Evolutionary conservation across 176 grass and related monocot genomes (phyloP).

Genomic region (Zizania latifolia): DNA sequence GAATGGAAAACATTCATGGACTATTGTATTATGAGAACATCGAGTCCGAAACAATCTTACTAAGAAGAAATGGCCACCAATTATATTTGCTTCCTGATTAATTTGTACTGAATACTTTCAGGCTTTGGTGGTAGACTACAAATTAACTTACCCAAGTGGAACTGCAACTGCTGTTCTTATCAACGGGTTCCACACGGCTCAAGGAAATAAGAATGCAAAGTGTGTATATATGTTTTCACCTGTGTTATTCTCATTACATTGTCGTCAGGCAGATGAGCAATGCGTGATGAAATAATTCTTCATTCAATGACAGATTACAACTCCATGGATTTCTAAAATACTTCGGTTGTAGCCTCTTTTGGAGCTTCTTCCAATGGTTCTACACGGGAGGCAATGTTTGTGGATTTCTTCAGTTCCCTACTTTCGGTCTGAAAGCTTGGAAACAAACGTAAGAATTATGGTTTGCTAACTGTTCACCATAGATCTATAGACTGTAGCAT

Average conservation of each 20-base stretch:
- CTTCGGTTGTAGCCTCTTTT: slow-evolving; percentile 62
- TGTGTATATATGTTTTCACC: slow-evolving; percentile 19
- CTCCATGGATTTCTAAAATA: slow-evolving; percentile 74
- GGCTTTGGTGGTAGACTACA: slow-evolving; percentile 86
- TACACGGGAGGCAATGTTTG: slow-evolving; percentile 70
- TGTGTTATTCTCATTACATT: neutral
- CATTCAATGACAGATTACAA: slow-evolving; percentile 50
- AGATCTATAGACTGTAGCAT: neutral
- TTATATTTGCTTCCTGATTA: neutral
- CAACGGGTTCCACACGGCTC: slow-evolving; percentile 71
- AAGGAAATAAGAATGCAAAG: slow-evolving; percentile 81
- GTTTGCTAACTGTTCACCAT: neutral
- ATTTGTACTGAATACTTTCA: slow-evolving; percentile 33
- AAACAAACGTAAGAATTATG: slow-evolving; percentile 67
- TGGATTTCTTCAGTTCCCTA: slow-evolving; percentile 90
- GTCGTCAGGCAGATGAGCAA: neutral
- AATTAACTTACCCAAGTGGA: slow-evolving; percentile 80
- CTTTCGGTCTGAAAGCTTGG: slow-evolving; percentile 80
- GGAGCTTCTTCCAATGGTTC: slow-evolving; percentile 98
- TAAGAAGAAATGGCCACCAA: neutral
- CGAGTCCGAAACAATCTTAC: neutral
- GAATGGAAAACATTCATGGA: neutral
- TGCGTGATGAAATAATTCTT: neutral
- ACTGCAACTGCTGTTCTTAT: slow-evolving; percentile 91
- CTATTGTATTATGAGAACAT: too few species aligned